Conservation (phyloP, 129 eudicot species). For the Pittosporum tobira region DNA sequence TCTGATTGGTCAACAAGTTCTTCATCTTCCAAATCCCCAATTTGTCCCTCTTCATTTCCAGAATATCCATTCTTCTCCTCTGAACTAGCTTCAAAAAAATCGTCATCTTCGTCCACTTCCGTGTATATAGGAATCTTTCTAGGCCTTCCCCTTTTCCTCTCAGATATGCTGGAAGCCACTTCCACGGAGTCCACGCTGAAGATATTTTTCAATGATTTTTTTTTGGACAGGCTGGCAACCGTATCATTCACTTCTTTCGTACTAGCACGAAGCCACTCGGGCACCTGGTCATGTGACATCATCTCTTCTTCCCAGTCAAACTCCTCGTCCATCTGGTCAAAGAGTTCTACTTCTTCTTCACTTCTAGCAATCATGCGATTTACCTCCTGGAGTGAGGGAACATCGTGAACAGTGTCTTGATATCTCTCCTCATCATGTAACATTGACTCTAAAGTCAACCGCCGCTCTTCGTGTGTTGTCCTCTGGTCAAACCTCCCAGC, state of each 20-base stretch:
- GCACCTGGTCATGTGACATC: slow-evolving; percentile 75
- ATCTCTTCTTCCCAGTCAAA: slow-evolving; percentile 87
- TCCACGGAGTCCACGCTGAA: slow-evolving; percentile 40
- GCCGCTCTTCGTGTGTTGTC: slow-evolving; percentile 96
- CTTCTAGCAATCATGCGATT: slow-evolving; percentile 97
- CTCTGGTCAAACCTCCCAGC: slow-evolving; percentile 99
- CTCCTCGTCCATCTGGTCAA: slow-evolving; percentile 98
- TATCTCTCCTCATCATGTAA: slow-evolving; percentile 93
- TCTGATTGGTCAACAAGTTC: slow-evolving; percentile 47
- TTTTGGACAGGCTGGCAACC: slow-evolving; percentile 43
- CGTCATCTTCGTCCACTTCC: slow-evolving; percentile 64
- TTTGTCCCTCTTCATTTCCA: slow-evolving; percentile 53
- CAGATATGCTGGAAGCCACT: slow-evolving; percentile 30
- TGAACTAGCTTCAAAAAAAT: slow-evolving; percentile 75
- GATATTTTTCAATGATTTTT: slow-evolving; percentile 21
- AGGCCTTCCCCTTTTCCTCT: slow-evolving; percentile 53
- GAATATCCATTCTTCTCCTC: slow-evolving; percentile 53
- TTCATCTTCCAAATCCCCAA: slow-evolving; percentile 75
- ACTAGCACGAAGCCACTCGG: slow-evolving; percentile 79
- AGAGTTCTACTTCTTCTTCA: slow-evolving; percentile 88
- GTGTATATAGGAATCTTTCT: slow-evolving; percentile 67
- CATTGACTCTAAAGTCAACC: slow-evolving; percentile 76
- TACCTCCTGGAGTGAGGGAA: slow-evolving; percentile 92
- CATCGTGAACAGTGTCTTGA: slow-evolving; percentile 94
- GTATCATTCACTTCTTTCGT: slow-evolving; percentile 58